These are phyloP conservation scores for Trichoderma endophyticum DNA, from an alignment of 2,329 filamentous ascomycete species.

Conservation along the genomic window DNA sequence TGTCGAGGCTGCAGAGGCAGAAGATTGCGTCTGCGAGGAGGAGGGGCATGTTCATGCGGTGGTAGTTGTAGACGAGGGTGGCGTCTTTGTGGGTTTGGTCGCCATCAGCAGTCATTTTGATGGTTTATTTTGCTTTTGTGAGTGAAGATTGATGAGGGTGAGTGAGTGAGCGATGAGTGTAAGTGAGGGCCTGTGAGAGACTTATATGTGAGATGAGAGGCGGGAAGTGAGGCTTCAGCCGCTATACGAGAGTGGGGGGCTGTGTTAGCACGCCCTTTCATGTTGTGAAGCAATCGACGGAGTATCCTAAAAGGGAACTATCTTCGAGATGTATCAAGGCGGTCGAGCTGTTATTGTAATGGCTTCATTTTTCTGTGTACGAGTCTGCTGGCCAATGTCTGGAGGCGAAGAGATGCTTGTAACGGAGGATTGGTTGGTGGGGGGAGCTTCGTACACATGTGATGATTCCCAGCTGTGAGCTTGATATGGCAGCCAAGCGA, in stretches of 20 bases:
- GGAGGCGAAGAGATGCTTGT: background rate
- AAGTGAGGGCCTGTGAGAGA: background rate
- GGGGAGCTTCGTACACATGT: background rate
- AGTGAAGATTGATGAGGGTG: background rate
- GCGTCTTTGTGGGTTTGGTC: conserved; percentile 31
- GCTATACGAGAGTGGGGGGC: conserved; percentile 4
- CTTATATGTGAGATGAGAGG: background rate
- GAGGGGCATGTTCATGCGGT: conserved; percentile 39
- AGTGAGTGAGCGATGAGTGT: background rate
- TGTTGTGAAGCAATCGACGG: background rate
- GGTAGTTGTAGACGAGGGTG: conserved; percentile 42
- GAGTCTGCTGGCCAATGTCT: background rate
- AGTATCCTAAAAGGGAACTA: background rate
- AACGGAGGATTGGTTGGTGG: background rate
- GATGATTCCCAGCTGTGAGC: background rate
- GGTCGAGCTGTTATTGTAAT: background rate
- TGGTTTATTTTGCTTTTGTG: background rate
- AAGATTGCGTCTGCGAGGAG: conserved; percentile 41
- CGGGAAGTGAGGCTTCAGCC: background rate
- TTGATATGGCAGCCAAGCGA: background rate
- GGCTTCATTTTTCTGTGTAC: background rate
- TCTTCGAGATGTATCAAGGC: background rate
- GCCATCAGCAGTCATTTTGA: background rate
- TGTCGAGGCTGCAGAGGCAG: conserved; percentile 47
- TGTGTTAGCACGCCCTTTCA: background rate